Evolutionary conservation across 805 yeast genomes (phyloP).

Genomic region (Hyphopichia homilentoma): DNA sequence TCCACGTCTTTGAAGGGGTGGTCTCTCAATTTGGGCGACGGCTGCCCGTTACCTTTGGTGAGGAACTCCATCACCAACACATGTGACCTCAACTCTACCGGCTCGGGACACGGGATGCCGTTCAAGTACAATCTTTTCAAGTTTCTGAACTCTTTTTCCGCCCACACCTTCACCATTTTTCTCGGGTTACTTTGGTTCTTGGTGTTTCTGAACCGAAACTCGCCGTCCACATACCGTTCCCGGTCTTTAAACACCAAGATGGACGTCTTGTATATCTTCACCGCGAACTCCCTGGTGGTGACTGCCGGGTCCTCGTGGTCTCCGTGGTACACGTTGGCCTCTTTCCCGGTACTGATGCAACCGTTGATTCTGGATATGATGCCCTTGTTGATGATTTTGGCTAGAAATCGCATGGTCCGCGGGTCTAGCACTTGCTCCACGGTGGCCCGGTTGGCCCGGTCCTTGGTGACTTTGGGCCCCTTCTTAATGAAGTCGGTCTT

Average conservation of each 20-base stretch:
- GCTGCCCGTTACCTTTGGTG: constrained; percentile 75
- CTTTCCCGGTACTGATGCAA: constrained; percentile 94
- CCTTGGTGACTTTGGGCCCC: constrained; percentile 62
- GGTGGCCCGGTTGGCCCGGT: constrained; percentile 91
- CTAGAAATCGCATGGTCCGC: constrained; percentile 78
- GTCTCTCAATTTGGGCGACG: constrained; percentile 87
- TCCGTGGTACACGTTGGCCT: constrained; percentile 87
- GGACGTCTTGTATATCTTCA: constrained; percentile 93
- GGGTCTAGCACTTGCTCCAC: constrained; percentile 97
- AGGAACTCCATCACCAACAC: constrained; percentile 94
- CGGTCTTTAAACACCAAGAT: constrained; percentile 96
- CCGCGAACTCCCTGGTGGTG: constrained; percentile 63
- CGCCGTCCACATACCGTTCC: constrained; percentile 95
- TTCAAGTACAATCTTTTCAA: constrained; percentile 72
- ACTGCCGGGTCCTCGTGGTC: constrained; percentile 55
- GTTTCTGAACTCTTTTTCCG: constrained; percentile 94
- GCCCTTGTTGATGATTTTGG: constrained; percentile 79
- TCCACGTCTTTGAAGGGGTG: constrained; percentile 68
- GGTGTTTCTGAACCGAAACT: constrained; percentile 82
- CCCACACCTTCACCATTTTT: constrained; percentile 98
- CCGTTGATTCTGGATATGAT: constrained; percentile 85
- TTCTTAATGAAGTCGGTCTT: constrained; percentile 58
- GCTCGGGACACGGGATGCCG: constrained; percentile 93
- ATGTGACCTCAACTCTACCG: constrained; percentile 82
- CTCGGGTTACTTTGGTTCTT: constrained; percentile 89